Conservation (phyloP, 2,329 filamentous ascomycete species). For the Trichophyton verrucosum region DNA sequence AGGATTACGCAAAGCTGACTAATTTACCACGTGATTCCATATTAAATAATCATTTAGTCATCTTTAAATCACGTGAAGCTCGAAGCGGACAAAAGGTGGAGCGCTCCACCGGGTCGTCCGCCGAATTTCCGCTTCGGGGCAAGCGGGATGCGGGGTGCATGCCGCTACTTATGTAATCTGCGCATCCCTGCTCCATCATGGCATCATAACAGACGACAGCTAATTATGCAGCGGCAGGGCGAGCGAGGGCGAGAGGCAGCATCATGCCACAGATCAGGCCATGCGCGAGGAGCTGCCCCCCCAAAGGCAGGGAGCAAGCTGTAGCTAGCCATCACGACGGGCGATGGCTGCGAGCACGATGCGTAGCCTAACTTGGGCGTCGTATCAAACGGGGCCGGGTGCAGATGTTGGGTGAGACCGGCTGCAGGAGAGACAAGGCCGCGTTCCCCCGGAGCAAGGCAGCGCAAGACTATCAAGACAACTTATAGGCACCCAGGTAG, state of each 20-base stretch:
- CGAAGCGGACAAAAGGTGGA: neutral
- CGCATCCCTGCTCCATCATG: neutral
- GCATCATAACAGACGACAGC: neutral
- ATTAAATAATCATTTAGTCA: neutral
- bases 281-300: neutral
- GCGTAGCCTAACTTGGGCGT: neutral
- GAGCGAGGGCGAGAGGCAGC: neutral
- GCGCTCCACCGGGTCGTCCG: neutral
- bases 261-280: neutral
- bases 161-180: neutral
- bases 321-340: too few relatives aligned
- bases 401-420: neutral
- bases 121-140: neutral
- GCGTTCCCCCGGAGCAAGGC: neutral
- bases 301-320: too few relatives aligned
- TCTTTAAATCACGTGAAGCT: neutral
- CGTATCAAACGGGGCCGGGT: too few relatives aligned
- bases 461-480: too few relatives aligned
- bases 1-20: neutral
- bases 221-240: neutral
- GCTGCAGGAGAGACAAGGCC: neutral
- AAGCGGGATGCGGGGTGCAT: conserved; percentile 2
- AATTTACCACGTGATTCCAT: neutral
- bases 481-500: too few relatives aligned
- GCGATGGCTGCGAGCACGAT: neutral